Evolutionary conservation across 1,284 basidiomycete species (phyloP).

Genomic region (Prillingera fragicola): DNA sequence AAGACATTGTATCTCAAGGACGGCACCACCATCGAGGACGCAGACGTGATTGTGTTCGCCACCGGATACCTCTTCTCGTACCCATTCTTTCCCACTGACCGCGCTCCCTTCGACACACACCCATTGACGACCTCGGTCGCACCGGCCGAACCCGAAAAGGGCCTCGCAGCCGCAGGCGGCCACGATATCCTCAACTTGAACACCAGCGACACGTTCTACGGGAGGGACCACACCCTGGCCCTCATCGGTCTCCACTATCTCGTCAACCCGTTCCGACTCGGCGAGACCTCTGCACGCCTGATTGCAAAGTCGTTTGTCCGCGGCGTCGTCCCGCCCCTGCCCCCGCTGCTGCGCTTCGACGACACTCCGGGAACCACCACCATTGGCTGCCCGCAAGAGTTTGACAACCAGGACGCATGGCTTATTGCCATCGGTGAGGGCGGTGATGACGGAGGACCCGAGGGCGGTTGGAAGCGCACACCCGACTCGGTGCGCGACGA

Average conservation of each 20-base stretch:
- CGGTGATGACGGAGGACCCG: conserved; percentile 9
- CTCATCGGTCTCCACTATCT: conserved; percentile 44
- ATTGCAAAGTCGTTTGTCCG: conserved; percentile 18
- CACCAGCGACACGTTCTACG: conserved; percentile 36
- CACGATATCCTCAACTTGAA: conserved; percentile 20
- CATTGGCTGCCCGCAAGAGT: conserved; percentile 19
- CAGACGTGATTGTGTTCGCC: conserved; percentile 49
- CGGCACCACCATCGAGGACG: conserved; percentile 19
- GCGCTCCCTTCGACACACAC: conserved; percentile 14
- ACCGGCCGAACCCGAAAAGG: conserved; percentile 1
- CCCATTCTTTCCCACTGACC: conserved; percentile 42
- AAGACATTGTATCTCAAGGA: conserved; percentile 8
- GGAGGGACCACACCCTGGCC: conserved; percentile 42
- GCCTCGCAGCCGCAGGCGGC: conserved; percentile 16
- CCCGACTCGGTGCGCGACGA: conserved; percentile 5
- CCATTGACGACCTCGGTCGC: conserved; percentile 17
- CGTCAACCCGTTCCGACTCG: conserved; percentile 49
- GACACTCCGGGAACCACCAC: conserved; percentile 12
- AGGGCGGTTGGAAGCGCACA: conserved; percentile 9
- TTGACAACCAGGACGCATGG: conserved; percentile 23
- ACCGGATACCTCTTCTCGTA: conserved; percentile 50
- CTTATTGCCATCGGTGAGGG: conserved; percentile 25
- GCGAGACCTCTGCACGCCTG: conserved; percentile 48
- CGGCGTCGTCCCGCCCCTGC: conserved; percentile 15
- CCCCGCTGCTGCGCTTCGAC: conserved; percentile 12